Conservation (phyloP, 495 filamentous ascomycete genomes). For the Hypoxylon lienhwacheense region DNA sequence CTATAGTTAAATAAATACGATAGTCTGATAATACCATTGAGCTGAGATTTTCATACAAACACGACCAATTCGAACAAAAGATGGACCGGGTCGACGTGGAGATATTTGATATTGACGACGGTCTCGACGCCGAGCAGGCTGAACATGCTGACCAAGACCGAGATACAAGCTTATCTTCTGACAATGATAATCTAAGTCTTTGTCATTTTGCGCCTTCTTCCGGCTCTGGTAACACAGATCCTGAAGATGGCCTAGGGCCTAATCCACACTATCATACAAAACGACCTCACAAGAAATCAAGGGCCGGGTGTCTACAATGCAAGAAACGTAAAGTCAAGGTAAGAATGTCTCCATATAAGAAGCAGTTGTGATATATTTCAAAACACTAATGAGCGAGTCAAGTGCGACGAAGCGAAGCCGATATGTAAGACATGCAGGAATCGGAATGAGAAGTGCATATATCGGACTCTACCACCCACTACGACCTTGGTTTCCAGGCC, state of each 20-base stretch:
- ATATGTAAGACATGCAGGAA: constrained; percentile 49
- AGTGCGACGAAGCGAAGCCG: constrained; percentile 56
- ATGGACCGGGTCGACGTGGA: constrained; percentile 21
- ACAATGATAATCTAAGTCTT: not conserved
- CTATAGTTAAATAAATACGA: too few species aligned
- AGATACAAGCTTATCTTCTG: constrained; percentile 4
- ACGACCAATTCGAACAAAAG: constrained; percentile 11
- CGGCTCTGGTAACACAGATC: constrained; percentile 4
- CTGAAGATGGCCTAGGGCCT: constrained; percentile 9
- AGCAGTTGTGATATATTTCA: constrained; percentile 9
- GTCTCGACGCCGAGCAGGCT: constrained; percentile 6
- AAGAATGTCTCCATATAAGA: constrained; percentile 31
- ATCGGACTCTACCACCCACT: constrained; percentile 26
- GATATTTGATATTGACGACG: constrained; percentile 3
- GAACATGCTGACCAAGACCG: too few species aligned
- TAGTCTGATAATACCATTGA: too few species aligned
- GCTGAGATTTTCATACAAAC: not conserved
- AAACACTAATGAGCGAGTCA: constrained; percentile 13
- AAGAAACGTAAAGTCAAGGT: constrained; percentile 52
- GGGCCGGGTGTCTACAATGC: constrained; percentile 51
- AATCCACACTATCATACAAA: constrained; percentile 49
- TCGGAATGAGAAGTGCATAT: constrained; percentile 50
- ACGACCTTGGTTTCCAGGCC: constrained; percentile 13
- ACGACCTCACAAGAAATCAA: constrained; percentile 55
- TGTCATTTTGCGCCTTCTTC: not conserved